Percentiles rank a stretch among this genome's conserved stretches.
These are phyloP conservation scores for Calonectria naviculata DNA, from an alignment of 2,329 filamentous ascomycete genomes.

Conservation along the genomic window DNA sequence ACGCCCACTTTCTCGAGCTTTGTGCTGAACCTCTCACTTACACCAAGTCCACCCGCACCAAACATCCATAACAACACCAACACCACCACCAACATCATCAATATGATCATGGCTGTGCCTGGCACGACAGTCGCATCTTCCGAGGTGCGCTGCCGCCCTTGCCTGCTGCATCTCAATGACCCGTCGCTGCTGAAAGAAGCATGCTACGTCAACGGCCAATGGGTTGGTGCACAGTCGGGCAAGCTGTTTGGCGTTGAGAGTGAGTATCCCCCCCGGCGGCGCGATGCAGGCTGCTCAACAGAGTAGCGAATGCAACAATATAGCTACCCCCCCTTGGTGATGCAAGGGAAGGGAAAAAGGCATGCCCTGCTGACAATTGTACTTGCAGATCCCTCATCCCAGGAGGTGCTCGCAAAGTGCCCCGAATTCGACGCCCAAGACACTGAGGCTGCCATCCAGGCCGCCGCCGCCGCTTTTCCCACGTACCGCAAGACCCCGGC, in stretches of 20 bases:
- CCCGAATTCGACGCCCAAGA: constrained; percentile 79
- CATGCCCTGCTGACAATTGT: neutral
- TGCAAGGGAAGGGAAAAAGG: neutral
- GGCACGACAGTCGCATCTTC: constrained; percentile 22
- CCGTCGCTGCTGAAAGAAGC: constrained; percentile 75
- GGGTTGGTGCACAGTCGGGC: constrained; percentile 76
- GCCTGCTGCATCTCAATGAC: constrained; percentile 64
- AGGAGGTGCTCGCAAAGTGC: constrained; percentile 74
- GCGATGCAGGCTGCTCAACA: neutral
- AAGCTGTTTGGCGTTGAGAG: constrained; percentile 79
- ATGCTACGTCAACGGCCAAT: constrained; percentile 82
- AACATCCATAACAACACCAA: constrained; percentile 6
- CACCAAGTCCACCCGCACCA: constrained; percentile 10
- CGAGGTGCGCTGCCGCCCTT: constrained; percentile 26
- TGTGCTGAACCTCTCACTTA: constrained; percentile 10
- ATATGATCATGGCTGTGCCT: constrained; percentile 16
- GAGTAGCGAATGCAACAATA: neutral
- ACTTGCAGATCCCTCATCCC: constrained; percentile 74
- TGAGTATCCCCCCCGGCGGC: constrained; percentile 43
- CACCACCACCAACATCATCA: constrained; percentile 11
- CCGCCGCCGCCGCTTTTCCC: constrained; percentile 68
- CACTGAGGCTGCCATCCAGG: constrained; percentile 75
- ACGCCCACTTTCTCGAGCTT: neutral
- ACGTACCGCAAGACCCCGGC: constrained; percentile 70
- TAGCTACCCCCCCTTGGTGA: neutral